Conservation (phyloP, 2,329 filamentous ascomycete genomes). For the Fusarium subglutinans region DNA sequence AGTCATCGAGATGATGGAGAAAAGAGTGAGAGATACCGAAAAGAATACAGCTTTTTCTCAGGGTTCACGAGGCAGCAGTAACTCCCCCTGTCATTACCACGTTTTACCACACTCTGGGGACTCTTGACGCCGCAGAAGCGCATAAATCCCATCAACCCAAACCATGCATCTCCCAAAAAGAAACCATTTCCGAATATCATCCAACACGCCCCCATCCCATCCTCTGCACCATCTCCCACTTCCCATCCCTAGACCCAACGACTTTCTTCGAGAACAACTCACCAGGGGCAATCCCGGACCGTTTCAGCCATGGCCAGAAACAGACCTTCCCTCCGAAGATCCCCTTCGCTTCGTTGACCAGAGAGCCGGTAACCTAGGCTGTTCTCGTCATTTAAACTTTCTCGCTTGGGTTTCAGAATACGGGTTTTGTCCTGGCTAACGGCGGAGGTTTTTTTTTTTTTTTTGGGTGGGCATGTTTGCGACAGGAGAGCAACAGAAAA, state of each 20-base stretch:
- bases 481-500: neutral
- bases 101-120: constrained; percentile 26
- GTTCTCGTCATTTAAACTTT: constrained; percentile 30
- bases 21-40: neutral
- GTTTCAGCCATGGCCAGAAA: constrained; percentile 38
- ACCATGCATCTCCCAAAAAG: neutral
- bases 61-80: constrained; percentile 12
- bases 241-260: neutral
- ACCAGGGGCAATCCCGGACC: constrained; percentile 10
- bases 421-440: constrained; percentile 14
- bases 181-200: constrained; percentile 8
- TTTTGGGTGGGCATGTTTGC: neutral
- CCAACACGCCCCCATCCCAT: neutral
- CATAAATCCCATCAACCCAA: constrained; percentile 12
- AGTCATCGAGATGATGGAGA: neutral
- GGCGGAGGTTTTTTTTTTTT: constrained; percentile 16
- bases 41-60: neutral
- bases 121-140: constrained; percentile 15
- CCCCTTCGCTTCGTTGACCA: constrained; percentile 31
- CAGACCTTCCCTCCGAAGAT: constrained; percentile 27
- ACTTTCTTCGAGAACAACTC: neutral
- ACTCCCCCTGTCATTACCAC: constrained; percentile 27
- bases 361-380: constrained; percentile 35
- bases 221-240: neutral
- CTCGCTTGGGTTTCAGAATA: constrained; percentile 32